Base-by-base conservation (phyloP, 2,329 filamentous ascomycete species). In the Colletotrichum incanum region DNA sequence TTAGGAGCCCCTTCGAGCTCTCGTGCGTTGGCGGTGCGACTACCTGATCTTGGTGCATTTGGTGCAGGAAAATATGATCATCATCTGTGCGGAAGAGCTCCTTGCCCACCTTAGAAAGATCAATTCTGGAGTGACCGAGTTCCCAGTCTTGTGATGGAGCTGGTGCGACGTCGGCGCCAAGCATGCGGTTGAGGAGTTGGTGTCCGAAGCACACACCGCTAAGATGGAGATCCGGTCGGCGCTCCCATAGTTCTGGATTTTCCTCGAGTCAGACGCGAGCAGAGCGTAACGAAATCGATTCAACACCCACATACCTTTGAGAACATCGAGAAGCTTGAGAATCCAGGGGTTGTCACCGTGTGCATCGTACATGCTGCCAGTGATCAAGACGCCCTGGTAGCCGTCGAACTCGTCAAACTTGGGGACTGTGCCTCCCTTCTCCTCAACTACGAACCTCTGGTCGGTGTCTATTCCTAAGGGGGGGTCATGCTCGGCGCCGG, bases 151-250 rank as follows among this genome's bases (percentile, higher is more conserved):
- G 91, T 23, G 84, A 81, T 18, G 91, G 88, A 74, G 90, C 91
- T 39, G 90, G 85, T 20, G 86, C 91, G 2, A 95, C 92, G 74
- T 89, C 88, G n/a, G 85, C 88, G 7, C 91, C 93, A 69, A 94
- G 80, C 1, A 93, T 92, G 39, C 94, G 87, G 1, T 90, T 91
- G 41, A 96, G 84, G 74, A 96, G 91, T 80, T 96, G 94, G 77
- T 96, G 94, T 7, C 94, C 94, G 79, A 95, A 95, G 80, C 94
- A 96, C 12, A 95, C 90, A 2, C 93, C 93, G 23, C 95, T 89
- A 43, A 95, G 82, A 43, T 85, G 84, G 58, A 90, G 86, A 26
- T 87, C 84, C 1, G 87, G 87, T 2, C 86, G 82, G 6, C 81
- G 78, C 8, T 79, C 77, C 88, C 87, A 91, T 5, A 90, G 75